These are phyloP conservation scores for Torulaspora pretoriensis DNA, from an alignment of 1,139 yeast genomes.

Conservation along the genomic window DNA sequence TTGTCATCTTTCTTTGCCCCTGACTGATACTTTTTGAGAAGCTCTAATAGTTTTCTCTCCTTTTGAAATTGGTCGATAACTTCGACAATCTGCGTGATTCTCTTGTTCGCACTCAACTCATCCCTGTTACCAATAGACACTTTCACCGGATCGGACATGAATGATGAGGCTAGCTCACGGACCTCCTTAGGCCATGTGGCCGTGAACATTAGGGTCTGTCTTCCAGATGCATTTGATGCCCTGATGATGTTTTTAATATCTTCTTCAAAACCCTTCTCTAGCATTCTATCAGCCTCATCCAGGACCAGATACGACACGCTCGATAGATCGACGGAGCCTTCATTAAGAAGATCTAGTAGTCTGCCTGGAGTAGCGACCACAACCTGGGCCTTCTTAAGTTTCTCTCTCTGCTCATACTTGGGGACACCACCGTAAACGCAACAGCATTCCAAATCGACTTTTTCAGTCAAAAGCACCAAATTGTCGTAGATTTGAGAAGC, in stretches of 20 bases:
- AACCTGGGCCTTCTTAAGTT: conserved; percentile 60
- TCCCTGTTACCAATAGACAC: conserved; percentile 92
- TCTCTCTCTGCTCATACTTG: conserved; percentile 80
- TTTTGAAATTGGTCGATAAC: conserved; percentile 81
- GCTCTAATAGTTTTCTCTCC: conserved; percentile 67
- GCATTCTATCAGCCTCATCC: conserved; percentile 98
- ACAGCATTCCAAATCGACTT: conserved; percentile 62
- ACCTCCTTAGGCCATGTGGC: conserved; percentile 99
- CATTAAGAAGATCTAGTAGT: conserved; percentile 82
- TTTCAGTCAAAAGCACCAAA: conserved; percentile 60
- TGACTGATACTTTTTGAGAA: conserved; percentile 71
- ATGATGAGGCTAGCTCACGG: conserved; percentile 83
- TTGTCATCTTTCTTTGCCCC: conserved; percentile 67
- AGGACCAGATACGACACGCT: conserved; percentile 73
- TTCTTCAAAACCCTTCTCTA: conserved; percentile 94
- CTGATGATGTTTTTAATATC: conserved; percentile 86
- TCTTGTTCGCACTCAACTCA: conserved; percentile 87
- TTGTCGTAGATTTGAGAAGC: conserved; percentile 93
- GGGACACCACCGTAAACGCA: conserved; percentile 98
- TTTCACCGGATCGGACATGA: conserved; percentile 79
- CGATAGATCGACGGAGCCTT: conserved; percentile 72
- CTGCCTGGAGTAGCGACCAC: conserved; percentile 98
- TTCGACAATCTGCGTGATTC: conserved; percentile 90
- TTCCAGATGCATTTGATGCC: conserved; percentile 76
- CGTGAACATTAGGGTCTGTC: conserved; percentile 97